Evolutionary conservation across 106 monocot species (phyloP).

Genomic region (Allium fistulosum): DNA sequence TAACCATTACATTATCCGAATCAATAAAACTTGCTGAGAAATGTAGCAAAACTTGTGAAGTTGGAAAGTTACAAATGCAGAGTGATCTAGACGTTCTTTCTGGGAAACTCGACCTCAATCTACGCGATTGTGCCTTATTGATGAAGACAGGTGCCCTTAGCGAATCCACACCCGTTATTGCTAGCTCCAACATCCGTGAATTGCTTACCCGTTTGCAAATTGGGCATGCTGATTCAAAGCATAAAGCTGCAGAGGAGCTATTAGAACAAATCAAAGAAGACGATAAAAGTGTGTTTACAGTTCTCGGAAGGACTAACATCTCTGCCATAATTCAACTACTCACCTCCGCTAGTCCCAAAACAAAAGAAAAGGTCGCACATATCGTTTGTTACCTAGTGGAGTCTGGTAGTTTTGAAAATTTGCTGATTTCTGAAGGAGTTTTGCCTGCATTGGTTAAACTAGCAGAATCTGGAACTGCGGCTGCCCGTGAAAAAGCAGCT

Average conservation of each 20-base stretch:
- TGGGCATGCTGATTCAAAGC: slow-evolving; percentile 70
- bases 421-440: slow-evolving; percentile 58
- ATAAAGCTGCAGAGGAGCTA: slow-evolving; percentile 54
- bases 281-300: slow-evolving; percentile 36
- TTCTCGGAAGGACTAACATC: slow-evolving; percentile 36
- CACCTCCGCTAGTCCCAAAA: slow-evolving; percentile 28
- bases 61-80: slow-evolving; percentile 65
- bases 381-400: slow-evolving; percentile 55
- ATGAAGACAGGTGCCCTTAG: slow-evolving; percentile 54
- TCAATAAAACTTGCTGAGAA: slow-evolving; percentile 29
- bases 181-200: slow-evolving; percentile 14
- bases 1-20: slow-evolving; percentile 29
- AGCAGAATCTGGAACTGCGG: slow-evolving; percentile 51
- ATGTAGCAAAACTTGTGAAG: not conserved
- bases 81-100: slow-evolving; percentile 46
- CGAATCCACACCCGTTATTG: not conserved
- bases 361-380: slow-evolving; percentile 56
- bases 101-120: slow-evolving; percentile 44
- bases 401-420: slow-evolving; percentile 32
- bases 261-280: slow-evolving; percentile 47
- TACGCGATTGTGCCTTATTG: slow-evolving; percentile 43
- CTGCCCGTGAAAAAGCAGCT: slow-evolving; percentile 57
- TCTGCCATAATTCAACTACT: slow-evolving; percentile 61
- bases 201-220: slow-evolving; percentile 78
- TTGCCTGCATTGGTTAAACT: slow-evolving; percentile 58